Evolutionary conservation across 1,284 basidiomycete genomes (phyloP).

Genomic region (Melampsora americana): DNA sequence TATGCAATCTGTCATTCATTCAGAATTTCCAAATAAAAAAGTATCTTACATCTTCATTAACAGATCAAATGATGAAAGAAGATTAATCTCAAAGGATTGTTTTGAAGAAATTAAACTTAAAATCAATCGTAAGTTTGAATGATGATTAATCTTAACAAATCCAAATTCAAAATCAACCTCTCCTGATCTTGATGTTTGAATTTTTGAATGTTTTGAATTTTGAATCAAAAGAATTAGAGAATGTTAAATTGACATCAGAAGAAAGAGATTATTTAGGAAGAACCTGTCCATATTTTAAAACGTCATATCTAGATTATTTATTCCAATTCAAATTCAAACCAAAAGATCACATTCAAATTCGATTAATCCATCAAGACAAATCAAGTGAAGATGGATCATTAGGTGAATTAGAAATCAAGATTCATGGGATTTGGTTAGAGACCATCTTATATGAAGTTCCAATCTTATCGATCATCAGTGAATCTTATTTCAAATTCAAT

Average conservation of each 20-base stretch:
- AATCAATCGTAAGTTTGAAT: constrained; percentile 64
- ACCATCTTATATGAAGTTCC: constrained; percentile 96
- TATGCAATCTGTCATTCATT: constrained; percentile 90
- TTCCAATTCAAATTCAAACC: constrained; percentile 70
- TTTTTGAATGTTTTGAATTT: neutral
- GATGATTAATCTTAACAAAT: neutral
- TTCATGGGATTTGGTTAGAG: constrained; percentile 77
- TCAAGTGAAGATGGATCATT: constrained; percentile 53
- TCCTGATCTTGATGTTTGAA: neutral
- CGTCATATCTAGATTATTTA: constrained; percentile 75
- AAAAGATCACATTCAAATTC: constrained; percentile 67
- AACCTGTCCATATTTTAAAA: constrained; percentile 72
- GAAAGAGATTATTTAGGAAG: constrained; percentile 69
- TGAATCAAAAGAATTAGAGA: constrained; percentile 63
- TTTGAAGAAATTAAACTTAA: constrained; percentile 66
- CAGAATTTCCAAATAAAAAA: constrained; percentile 69
- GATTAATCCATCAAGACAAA: constrained; percentile 57
- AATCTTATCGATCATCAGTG: constrained; percentile 80
- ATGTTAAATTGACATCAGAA: constrained; percentile 62
- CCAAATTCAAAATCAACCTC: too few species aligned
- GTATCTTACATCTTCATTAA: constrained; percentile 81
- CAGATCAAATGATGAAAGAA: constrained; percentile 62
- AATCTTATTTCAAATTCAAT: constrained; percentile 67
- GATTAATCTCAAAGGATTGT: constrained; percentile 69
- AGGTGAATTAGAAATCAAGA: constrained; percentile 72